Evolutionary conservation across 1,284 basidiomycete genomes (phyloP), one percentile per base, ranked within the genome.

Genomic region (Sporisorium exsertum): DNA sequence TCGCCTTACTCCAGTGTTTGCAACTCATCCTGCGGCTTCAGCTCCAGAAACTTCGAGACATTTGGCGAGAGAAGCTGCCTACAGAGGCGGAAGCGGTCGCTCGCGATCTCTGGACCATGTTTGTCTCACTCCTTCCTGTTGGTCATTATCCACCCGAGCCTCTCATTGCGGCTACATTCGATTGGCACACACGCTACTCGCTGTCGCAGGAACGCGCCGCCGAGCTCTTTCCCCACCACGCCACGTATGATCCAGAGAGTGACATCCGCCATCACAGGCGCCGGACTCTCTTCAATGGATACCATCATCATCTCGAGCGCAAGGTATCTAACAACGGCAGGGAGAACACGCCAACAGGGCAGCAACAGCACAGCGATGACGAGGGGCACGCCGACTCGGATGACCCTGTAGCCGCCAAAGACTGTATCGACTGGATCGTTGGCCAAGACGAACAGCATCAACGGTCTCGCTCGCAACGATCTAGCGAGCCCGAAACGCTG

Each of bases 21-120:
- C 81, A 83, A 58, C 72, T 81, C 55, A 54, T 81, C 42, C 58
- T 83, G 6, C 71, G 81, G 0, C 64, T 77, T 22, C 81, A 83
- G 58, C 65, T 83, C 24, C 54, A 73, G 13, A 67, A 65, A 12
- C 68, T 83, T 15, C 51, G 60, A 3, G 50, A 68, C 6, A 33
- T 68, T 1, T 78, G 77, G 69, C 62, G 59, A 2, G 63, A 71
- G 29, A 68, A 55, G 26, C 46, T 82, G 26, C 81, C 81, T 0
- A 55, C 43, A 24, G 70, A 76, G 37, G 64, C 78, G 18, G 81
- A 82, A 62, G 66, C 73, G 4, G 59, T 80, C 2, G 78, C 79
- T n/a, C 72, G 79, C 18, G 81, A 82, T 24, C 66, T 81, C 0
- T 82, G 81, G 81, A 63, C 81, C 15, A 69, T 81, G 60, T 75